Conservation (phyloP, 768 basidiomycete genomes). For the Epithele typhae region DNA sequence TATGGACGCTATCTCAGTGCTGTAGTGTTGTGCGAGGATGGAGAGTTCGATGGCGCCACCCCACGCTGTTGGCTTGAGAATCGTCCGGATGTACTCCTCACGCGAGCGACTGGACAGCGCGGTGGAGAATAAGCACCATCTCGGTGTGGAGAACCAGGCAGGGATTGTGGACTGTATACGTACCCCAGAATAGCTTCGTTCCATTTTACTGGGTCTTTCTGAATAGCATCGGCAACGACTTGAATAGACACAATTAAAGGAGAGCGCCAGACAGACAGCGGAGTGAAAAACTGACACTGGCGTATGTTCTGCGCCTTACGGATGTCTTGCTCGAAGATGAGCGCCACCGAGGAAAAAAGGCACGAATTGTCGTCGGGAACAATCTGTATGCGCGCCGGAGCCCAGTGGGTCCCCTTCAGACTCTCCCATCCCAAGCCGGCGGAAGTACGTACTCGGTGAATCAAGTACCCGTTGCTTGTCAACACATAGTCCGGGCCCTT, state of each 20-base stretch:
- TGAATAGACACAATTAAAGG: too few relatives aligned
- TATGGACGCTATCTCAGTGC: slow-evolving; percentile 82
- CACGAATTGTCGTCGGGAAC: slow-evolving; percentile 99
- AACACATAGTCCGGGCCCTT: slow-evolving; percentile 54
- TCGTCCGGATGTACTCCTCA: slow-evolving; percentile 77
- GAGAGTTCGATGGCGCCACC: slow-evolving; percentile 94
- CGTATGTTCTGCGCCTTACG: slow-evolving; percentile 67
- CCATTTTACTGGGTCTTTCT: slow-evolving; percentile 64
- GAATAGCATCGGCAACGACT: slow-evolving; percentile 87
- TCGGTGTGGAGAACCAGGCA: not conserved
- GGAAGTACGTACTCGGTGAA: slow-evolving; percentile 60
- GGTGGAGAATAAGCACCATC: not conserved
- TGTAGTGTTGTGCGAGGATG: slow-evolving; percentile 78
- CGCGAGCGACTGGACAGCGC: slow-evolving; percentile 42
- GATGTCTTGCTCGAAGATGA: slow-evolving; percentile 82
- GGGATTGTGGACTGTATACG: slow-evolving; percentile 2
- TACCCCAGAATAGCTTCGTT: slow-evolving; percentile 87
- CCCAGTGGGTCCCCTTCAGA: not conserved
- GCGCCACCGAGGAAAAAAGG: slow-evolving; percentile 81
- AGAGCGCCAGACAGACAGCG: too few relatives aligned
- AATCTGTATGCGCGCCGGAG: slow-evolving; percentile 37
- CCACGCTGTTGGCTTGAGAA: slow-evolving; percentile 79
- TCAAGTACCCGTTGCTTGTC: slow-evolving; percentile 52
- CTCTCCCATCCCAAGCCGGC: not conserved
- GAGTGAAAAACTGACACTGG: slow-evolving; percentile 47